Conservation (phyloP, 2,329 filamentous ascomycete species). For the Pyrenophora seminiperda region DNA sequence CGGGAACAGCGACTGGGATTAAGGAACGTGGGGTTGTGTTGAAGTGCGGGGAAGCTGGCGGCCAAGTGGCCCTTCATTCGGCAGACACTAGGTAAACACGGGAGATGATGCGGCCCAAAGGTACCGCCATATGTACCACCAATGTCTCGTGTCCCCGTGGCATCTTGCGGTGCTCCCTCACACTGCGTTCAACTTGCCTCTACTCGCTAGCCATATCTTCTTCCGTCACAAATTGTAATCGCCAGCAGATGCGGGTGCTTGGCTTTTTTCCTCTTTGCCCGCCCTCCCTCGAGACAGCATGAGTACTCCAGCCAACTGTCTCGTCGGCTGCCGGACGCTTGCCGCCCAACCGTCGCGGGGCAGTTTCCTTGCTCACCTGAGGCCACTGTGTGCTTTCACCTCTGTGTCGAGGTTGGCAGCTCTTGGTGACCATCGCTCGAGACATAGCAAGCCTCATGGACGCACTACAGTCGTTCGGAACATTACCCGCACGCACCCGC, state of each 20-base stretch:
- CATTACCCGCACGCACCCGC: constrained; percentile 32
- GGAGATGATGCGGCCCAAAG: constrained; percentile 27
- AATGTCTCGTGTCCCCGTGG: constrained; percentile 22
- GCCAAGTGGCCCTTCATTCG: constrained; percentile 17
- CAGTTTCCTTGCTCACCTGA: constrained; percentile 25
- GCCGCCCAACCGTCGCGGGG: constrained; percentile 32
- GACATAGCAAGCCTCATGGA: constrained; percentile 18
- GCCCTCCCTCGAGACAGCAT: constrained; percentile 36
- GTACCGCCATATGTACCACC: constrained; percentile 34
- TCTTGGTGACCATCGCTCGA: constrained; percentile 25
- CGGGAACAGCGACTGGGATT: neutral
- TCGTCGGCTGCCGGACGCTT: constrained; percentile 33
- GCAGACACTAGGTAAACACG: constrained; percentile 20
- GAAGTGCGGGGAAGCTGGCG: constrained; percentile 32
- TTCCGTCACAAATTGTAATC: constrained; percentile 2
- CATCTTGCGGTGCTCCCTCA: constrained; percentile 17
- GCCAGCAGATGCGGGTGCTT: constrained; percentile 44
- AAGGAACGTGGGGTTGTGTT: constrained; percentile 19
- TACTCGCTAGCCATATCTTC: constrained; percentile 14
- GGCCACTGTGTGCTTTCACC: constrained; percentile 21
- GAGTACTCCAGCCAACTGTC: constrained; percentile 34
- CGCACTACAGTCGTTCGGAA: constrained; percentile 28
- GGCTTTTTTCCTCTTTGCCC: constrained; percentile 27
- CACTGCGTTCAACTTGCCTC: constrained; percentile 12
- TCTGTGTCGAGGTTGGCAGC: constrained; percentile 26